A percentile compares a stretch with the other conserved stretches of the same genome.
These are phyloP conservation scores for Guyanaporus albipodus DNA, from an alignment of 768 basidiomycete genomes.

Conservation along the genomic window DNA sequence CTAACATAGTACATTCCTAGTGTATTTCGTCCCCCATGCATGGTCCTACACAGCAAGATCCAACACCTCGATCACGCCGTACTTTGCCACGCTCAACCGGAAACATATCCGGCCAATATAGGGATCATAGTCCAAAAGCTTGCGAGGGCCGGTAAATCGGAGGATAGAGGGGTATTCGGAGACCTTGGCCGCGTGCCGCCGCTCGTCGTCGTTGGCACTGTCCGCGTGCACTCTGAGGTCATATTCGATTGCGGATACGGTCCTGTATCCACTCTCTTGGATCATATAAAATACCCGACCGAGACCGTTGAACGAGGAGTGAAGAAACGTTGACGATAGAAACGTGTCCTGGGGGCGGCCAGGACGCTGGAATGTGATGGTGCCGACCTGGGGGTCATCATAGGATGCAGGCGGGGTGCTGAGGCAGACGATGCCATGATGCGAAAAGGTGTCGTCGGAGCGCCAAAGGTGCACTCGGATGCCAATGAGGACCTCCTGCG, in stretches of 20 bases:
- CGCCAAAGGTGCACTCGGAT: not conserved
- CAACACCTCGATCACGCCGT: conserved; percentile 9
- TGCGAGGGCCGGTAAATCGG: not conserved
- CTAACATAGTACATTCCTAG: too few species aligned
- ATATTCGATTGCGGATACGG: conserved; percentile 8
- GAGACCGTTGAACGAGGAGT: conserved; percentile 10
- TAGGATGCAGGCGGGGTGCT: not conserved
- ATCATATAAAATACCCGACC: conserved; percentile 8
- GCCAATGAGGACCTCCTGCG: conserved; percentile 9
- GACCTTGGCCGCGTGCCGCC: not conserved
- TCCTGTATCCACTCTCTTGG: not conserved
- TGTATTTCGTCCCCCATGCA: not conserved
- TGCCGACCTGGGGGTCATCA: not conserved
- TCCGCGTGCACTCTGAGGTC: too few species aligned
- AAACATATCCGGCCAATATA: conserved; percentile 20
- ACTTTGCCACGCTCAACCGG: not conserved
- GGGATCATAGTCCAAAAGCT: conserved; percentile 19
- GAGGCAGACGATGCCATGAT: conserved; percentile 11
- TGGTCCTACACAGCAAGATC: conserved; percentile 9
- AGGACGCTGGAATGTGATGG: conserved; percentile 7
- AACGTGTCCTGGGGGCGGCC: not conserved
- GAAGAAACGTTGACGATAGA: not conserved
- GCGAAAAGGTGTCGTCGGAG: not conserved
- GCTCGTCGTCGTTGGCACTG: not conserved
- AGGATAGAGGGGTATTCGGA: conserved; percentile 5